Conservation (phyloP, 495 filamentous ascomycete genomes). For the Elasticomyces elasticus region DNA sequence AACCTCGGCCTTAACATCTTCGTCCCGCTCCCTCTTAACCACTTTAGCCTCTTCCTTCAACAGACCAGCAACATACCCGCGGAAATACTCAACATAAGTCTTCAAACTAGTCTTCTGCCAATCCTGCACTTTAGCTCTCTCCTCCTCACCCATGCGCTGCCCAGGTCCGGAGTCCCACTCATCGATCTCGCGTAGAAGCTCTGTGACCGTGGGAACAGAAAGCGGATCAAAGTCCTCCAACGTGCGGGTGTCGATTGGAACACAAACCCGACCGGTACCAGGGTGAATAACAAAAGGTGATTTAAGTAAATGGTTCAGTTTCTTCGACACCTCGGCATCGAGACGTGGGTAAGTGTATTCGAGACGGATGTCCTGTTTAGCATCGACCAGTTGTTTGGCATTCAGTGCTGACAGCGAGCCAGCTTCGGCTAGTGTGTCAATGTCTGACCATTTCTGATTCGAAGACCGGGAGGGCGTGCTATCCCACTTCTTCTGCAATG, state of each 20-base stretch:
- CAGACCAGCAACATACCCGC: conserved; percentile 62
- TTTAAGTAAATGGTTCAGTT: conserved; percentile 94
- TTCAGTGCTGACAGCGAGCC: conserved; percentile 57
- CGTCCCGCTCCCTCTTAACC: conserved; percentile 59
- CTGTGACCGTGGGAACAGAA: conserved; percentile 73
- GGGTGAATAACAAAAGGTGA: conserved; percentile 94
- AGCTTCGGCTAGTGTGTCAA: conserved; percentile 70
- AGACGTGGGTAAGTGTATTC: conserved; percentile 98
- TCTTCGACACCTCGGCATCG: conserved; percentile 92
- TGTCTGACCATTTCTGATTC: conserved; percentile 81
- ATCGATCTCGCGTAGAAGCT: conserved; percentile 72
- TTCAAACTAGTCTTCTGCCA: conserved; percentile 95
- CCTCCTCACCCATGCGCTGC: conserved; percentile 29
- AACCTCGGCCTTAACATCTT: conserved; percentile 20
- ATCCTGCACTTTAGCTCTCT: conserved; percentile 53
- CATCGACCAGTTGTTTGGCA: conserved; percentile 57
- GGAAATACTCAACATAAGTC: conserved; percentile 85
- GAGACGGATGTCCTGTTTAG: conserved; percentile 86
- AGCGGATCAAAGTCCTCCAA: conserved; percentile 78
- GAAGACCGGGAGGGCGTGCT: conserved; percentile 66
- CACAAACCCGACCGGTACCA: conserved; percentile 85
- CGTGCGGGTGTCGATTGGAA: conserved; percentile 68
- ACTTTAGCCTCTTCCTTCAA: conserved; percentile 75
- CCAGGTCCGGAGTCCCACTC: conserved; percentile 48
- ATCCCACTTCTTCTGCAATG: conserved; percentile 82